Conservation (phyloP, 2,329 filamentous ascomycete species). For the Lanzia echinophila region DNA sequence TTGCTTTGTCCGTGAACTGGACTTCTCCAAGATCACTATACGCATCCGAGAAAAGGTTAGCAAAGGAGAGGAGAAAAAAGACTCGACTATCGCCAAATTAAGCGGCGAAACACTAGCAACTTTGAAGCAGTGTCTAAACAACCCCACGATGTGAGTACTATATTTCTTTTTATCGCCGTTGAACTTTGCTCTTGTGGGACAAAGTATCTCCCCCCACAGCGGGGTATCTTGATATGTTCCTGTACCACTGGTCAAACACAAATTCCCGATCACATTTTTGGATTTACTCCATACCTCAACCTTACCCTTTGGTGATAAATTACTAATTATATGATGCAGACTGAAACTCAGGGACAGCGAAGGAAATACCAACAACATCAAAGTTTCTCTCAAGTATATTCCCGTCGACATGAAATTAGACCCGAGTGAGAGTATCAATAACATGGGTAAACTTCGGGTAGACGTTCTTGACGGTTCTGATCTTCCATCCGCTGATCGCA, state of each 20-base stretch:
- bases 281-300: too few species aligned
- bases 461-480: conserved; percentile 81
- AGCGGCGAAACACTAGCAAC: conserved; percentile 81
- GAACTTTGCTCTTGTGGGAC: too few species aligned
- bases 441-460: conserved; percentile 92
- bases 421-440: conserved; percentile 95
- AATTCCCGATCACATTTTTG: too few species aligned
- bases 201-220: too few species aligned
- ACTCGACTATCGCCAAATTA: conserved; percentile 74
- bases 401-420: conserved; percentile 92
- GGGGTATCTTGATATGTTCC: too few species aligned
- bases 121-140: conserved; percentile 68
- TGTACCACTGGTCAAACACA: too few species aligned
- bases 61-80: conserved; percentile 59
- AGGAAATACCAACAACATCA: conserved; percentile 71
- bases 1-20: conserved; percentile 93
- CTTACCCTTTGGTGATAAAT: conserved; percentile 12
- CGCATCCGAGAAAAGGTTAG: conserved; percentile 77
- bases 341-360: conserved; percentile 74
- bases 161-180: background rate
- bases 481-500: conserved; percentile 88
- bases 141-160: conserved; percentile 9
- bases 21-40: conserved; percentile 88
- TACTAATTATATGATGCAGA: conserved; percentile 52
- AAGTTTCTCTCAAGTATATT: conserved; percentile 89